phyloP scores from a whole-genome alignment of 257 asterid genomes.

The Solanum habrochaites region DNA sequence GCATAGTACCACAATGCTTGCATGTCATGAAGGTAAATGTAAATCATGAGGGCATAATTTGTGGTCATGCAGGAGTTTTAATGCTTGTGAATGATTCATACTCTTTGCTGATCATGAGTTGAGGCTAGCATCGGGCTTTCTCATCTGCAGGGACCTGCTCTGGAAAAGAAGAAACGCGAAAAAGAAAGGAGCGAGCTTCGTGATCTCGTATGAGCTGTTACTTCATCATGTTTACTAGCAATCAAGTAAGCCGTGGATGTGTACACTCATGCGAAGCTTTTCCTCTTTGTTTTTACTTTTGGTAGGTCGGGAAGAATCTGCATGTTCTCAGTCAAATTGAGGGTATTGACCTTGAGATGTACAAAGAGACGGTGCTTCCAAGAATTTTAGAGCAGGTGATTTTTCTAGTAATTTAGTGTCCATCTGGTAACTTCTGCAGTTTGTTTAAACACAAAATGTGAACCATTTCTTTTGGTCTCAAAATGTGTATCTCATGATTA shows the following conservation, averaged over 20 bases:
- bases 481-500: background rate
- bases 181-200: conserved; percentile 98
- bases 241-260: conserved; percentile 4
- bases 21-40: conserved; percentile 26
- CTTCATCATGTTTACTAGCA: conserved; percentile 1
- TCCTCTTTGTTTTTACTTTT: conserved; percentile 8
- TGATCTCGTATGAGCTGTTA: conserved; percentile 62
- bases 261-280: conserved; percentile 13
- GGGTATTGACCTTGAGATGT: conserved; percentile 97
- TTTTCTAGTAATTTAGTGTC: background rate
- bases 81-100: conserved; percentile 19
- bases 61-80: conserved; percentile 25
- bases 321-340: conserved; percentile 98
- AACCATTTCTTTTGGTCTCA: background rate
- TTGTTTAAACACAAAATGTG: background rate
- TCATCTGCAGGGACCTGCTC: conserved; percentile 84
- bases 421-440: background rate
- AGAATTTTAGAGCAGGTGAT: conserved; percentile 93
- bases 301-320: conserved; percentile 94
- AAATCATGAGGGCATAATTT: conserved; percentile 27
- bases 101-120: conserved; percentile 32
- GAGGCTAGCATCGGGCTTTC: conserved; percentile 30
- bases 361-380: conserved; percentile 87
- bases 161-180: conserved; percentile 93
- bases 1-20: conserved; percentile 10